Evolutionary conservation across 139 green algal genomes (phyloP).

Genomic region (Chlorella sp.): DNA sequence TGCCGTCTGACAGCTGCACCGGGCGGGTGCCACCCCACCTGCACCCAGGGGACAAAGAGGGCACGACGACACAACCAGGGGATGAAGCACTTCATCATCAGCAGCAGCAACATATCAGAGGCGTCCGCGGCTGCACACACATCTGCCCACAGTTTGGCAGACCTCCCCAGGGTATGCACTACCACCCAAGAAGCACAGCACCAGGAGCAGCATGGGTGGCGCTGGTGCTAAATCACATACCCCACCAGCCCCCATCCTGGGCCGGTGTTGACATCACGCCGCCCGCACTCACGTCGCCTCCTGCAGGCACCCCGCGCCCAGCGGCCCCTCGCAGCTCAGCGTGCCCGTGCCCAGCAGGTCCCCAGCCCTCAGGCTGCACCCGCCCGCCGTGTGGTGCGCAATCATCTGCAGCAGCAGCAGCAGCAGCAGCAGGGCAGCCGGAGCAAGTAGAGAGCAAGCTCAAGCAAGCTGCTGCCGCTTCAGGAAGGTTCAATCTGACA

Average conservation of each 20-base stretch:
- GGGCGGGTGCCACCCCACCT: slow-evolving; percentile 53
- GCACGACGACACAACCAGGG: no score
- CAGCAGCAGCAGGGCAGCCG: neutral
- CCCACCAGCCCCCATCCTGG: no score
- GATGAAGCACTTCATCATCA: no score
- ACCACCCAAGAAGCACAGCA: no score
- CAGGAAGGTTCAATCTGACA: neutral
- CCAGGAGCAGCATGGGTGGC: no score
- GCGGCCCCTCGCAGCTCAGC: slow-evolving; percentile 65
- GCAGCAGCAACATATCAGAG: no score
- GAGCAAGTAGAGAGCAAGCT: neutral
- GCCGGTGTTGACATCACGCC: neutral
- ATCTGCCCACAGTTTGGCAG: no score
- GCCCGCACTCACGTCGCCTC: slow-evolving; percentile 60
- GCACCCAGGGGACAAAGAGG: neutral
- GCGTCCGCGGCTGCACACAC: no score
- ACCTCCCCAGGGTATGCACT: no score
- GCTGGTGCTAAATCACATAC: no score
- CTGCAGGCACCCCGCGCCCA: slow-evolving; percentile 66
- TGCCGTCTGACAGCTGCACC: slow-evolving; percentile 51
- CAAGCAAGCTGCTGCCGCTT: neutral
- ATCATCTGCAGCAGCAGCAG: slow-evolving; percentile 80
- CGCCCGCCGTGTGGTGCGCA: slow-evolving; percentile 90
- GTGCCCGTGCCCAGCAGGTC: slow-evolving; percentile 92
- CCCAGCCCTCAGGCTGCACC: slow-evolving; percentile 89